Percentiles rank a stretch among this genome's conserved stretches.
phyloP scores from a whole-genome alignment of 176 grass and related monocot genomes.

The Chloris gayana region DNA sequence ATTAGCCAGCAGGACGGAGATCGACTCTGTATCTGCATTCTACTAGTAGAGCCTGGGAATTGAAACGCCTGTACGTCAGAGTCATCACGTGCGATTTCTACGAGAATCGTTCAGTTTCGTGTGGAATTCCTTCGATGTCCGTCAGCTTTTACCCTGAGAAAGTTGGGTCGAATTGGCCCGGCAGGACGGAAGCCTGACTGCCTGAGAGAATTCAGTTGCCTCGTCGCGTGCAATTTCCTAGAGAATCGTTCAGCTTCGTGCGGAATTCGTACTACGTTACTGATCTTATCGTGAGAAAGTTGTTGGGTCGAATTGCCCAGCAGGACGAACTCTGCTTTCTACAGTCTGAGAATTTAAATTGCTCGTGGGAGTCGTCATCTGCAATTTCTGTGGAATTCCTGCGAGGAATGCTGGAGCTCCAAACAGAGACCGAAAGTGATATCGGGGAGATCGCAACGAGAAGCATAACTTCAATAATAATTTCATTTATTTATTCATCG shows the following conservation, averaged over 20 bases:
- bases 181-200: too few relatives aligned
- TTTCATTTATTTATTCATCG: constrained; percentile 24
- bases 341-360: neutral
- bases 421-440: neutral
- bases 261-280: too few relatives aligned
- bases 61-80: neutral
- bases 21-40: neutral
- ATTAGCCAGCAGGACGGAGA: neutral
- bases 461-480: constrained; percentile 11
- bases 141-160: too few relatives aligned
- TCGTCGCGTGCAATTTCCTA: neutral
- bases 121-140: neutral
- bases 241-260: neutral
- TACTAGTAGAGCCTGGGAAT: neutral
- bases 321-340: neutral
- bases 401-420: neutral
- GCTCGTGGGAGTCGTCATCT: neutral
- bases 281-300: neutral
- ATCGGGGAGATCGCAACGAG: neutral
- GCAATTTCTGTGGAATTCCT: neutral
- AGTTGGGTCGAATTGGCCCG: too few relatives aligned
- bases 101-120: neutral
- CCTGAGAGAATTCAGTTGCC: too few relatives aligned
- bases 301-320: neutral
- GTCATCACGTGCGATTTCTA: neutral